Evolutionary conservation across 345 rosid genomes (phyloP), one percentile per base, ranked within the genome.

Genomic region (Salix viminalis): DNA sequence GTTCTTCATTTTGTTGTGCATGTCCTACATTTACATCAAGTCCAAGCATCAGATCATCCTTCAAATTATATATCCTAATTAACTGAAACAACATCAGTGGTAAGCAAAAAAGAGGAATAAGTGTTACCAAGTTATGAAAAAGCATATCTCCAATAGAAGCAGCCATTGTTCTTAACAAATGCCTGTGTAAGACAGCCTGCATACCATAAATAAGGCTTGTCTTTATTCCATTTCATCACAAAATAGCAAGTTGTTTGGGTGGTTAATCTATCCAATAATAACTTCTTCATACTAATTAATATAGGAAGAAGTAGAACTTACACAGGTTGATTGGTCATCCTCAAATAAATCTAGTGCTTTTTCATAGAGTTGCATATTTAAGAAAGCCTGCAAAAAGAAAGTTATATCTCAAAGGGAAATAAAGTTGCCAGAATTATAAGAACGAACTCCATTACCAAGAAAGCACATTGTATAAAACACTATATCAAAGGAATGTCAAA

Each of bases 331-430:
- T 65, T 84, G 93, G 79, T 93, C 98, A 83, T 91, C 99, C 73
- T 93, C 97, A 73, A 96, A 96, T 80, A 96, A 85, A 77, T 90
- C 96, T 44, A 96, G 78, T 7, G 99, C 96, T 71, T 91, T 96
- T 79, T 91, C 99, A 75, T 93, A 93, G 72, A 96, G 89, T 85
- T 96, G 99, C 90, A 93, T 82, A 78, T 93, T 91, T 78, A 90
- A 83, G 90, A 89, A 93, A 82, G 93, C 87, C 99, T 96, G 89
- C 87, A 82, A 76, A 72, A 50, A 74, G 75, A 60, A 69, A 65
- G 52, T 46, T 24, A 80, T 69, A 44, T 42, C 16, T 72, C 44
- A 76, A 30, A 42, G 58, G 23, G 72, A 71, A 82, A 70, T 58
- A 71, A 23, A 70, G 7, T 80, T 24, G 44, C 34, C 19, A 21